phyloP scores from a whole-genome alignment of 2,329 filamentous ascomycete species.

The Fusarium devonianum region DNA sequence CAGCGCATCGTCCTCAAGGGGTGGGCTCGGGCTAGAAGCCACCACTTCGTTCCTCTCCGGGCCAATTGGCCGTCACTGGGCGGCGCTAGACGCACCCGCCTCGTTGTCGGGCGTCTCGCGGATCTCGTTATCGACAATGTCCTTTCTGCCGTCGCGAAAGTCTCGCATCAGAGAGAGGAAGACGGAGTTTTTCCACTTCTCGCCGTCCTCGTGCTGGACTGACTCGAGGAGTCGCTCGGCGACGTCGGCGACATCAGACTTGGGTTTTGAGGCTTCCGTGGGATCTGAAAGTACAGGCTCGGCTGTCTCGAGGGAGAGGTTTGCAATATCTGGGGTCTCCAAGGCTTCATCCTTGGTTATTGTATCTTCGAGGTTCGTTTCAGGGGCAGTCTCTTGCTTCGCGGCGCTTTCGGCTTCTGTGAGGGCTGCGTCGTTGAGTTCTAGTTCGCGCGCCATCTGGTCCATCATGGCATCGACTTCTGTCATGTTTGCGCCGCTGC shows the following conservation, averaged over 20 bases:
- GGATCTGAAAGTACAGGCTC: conserved; percentile 27
- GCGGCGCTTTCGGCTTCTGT: conserved; percentile 31
- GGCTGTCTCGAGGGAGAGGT: conserved; percentile 39
- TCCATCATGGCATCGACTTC: conserved; percentile 55
- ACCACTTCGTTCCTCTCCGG: neutral
- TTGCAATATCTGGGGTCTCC: conserved; percentile 45
- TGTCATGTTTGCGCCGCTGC: conserved; percentile 44
- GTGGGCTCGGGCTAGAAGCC: neutral
- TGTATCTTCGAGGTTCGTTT: conserved; percentile 10
- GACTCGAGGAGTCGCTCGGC: conserved; percentile 53
- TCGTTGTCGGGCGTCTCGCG: conserved; percentile 41
- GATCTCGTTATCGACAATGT: conserved; percentile 53
- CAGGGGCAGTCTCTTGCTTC: conserved; percentile 7
- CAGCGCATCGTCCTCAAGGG: neutral
- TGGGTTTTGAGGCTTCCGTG: conserved; percentile 32
- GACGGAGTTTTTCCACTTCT: conserved; percentile 57
- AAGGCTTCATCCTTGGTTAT: conserved; percentile 36
- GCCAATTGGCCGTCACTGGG: conserved; percentile 28
- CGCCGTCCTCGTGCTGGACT: conserved; percentile 53
- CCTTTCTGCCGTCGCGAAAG: conserved; percentile 54
- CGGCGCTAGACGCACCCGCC: conserved; percentile 1
- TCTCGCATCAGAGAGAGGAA: conserved; percentile 56
- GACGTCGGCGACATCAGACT: conserved; percentile 52
- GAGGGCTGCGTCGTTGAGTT: conserved; percentile 46
- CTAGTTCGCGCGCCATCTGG: conserved; percentile 51